A percentile compares a stretch with the other conserved stretches of the same genome.
Conservation (phyloP, 1,139 yeast species). For the Scheffersomyces parashehatae region DNA sequence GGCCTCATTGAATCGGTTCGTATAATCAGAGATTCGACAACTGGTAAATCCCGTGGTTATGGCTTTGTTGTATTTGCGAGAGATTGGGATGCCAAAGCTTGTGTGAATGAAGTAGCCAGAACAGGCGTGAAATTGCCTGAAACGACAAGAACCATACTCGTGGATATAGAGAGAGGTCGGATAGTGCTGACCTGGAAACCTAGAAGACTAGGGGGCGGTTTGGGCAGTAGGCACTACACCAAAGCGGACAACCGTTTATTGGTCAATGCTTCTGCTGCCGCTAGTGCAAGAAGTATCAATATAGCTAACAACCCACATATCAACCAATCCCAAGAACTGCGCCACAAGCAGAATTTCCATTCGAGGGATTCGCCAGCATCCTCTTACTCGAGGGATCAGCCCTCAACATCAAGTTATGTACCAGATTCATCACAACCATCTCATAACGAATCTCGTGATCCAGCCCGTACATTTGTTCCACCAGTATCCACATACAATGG, state of each 20-base stretch:
- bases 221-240: slow-evolving; percentile 57
- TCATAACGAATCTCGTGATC: not conserved
- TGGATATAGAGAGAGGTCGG: slow-evolving; percentile 85
- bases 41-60: slow-evolving; percentile 71
- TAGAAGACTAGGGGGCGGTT: slow-evolving; percentile 65
- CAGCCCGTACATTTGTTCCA: not conserved
- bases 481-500: not conserved
- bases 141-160: slow-evolving; percentile 52
- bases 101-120: slow-evolving; percentile 61
- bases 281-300: slow-evolving; percentile 37
- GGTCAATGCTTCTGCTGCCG: slow-evolving; percentile 57
- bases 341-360: too few species aligned
- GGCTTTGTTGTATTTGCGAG: slow-evolving; percentile 77
- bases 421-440: too few species aligned
- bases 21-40: slow-evolving; percentile 57
- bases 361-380: too few species aligned
- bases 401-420: too few species aligned
- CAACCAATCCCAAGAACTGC: not conserved
- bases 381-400: too few species aligned
- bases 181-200: slow-evolving; percentile 80
- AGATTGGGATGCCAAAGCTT: slow-evolving; percentile 57
- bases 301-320: slow-evolving; percentile 15
- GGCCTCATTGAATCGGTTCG: slow-evolving; percentile 73
- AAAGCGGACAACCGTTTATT: slow-evolving; percentile 41
- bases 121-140: slow-evolving; percentile 37